phyloP scores from a whole-genome alignment of 148 eudicot genomes.

The Cornus kousa region DNA sequence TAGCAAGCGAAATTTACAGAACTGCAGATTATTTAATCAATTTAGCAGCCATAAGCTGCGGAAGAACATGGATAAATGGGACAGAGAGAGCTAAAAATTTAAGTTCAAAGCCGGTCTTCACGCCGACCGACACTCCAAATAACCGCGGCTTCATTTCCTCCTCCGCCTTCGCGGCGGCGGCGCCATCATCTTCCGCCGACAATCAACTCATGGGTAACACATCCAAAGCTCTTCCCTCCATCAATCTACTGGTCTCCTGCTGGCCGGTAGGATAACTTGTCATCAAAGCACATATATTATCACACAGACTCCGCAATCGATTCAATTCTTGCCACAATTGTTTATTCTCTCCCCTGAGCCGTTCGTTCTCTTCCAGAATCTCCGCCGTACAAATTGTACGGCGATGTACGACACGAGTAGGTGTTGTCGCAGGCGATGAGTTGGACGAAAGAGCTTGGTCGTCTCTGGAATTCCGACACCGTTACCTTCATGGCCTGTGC shows the following conservation, averaged over 20 bases:
- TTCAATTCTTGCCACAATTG: constrained; percentile 47
- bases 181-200: constrained; percentile 22
- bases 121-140: constrained; percentile 73
- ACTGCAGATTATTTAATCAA: too few species aligned
- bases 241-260: constrained; percentile 29
- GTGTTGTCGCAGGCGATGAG: constrained; percentile 46
- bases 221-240: constrained; percentile 31
- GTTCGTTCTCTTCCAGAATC: constrained; percentile 68
- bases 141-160: constrained; percentile 44
- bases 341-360: constrained; percentile 59
- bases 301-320: constrained; percentile 55
- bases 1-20: too few species aligned
- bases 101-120: too few species aligned
- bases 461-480: constrained; percentile 54
- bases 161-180: constrained; percentile 21
- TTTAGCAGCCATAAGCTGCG: too few species aligned
- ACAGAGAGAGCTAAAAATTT: too few species aligned
- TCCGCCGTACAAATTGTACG: constrained; percentile 30
- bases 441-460: constrained; percentile 74
- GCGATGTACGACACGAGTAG: background rate
- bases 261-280: constrained; percentile 44
- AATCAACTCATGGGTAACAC: constrained; percentile 22
- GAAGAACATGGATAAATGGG: too few species aligned
- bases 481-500: constrained; percentile 30
- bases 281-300: constrained; percentile 49